Evolutionary conservation across 2,329 filamentous ascomycete genomes (phyloP), one percentile per base, ranked within the genome.

Genomic region (Furcasterigmium furcatum): DNA sequence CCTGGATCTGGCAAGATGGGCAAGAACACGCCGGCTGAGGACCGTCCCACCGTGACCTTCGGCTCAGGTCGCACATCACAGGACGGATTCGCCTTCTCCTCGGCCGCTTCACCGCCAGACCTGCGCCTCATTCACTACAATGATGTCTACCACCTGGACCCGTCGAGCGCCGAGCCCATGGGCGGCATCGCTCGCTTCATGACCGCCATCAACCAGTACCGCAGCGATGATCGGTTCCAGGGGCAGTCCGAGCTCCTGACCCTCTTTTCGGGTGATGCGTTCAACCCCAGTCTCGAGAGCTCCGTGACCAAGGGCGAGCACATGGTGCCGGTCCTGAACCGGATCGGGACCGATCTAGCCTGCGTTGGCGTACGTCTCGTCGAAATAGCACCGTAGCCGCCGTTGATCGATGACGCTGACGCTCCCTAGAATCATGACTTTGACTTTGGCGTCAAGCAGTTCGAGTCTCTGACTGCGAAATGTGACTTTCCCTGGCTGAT

Each of bases 401-500:
- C n/a, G n/a, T n/a, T n/a, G n/a, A 18, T 9, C 25, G 18, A 27
- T 30, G 18, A 5, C 29, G 12, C 30, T 45, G 25, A 54, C 47
- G 34, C 12, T 20, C 1, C 35, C 21, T 51, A 90, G 79, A 96
- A 96, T 61, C 91, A 96, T 63, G 91, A 96, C 61, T 81, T 96
- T 44, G 91, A 96, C 68, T 96, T 96, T 65, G 91, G 91, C 12
- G 86, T 95, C 34, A 76, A 78, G 45, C 90, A 95, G 62, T 91
- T 91, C 61, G 74, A 81, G 46, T 76, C 90, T 58, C 72, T 96
- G 41, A 76, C 84, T 5, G 72, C 73, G 27, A 84, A 89, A 60
- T 95, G 90, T 68, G 78, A 77, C 19, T 96, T 96, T 55, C 91
- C 91, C 4, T 96, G 91, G 91, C 78, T 96, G 2, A 76, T 95